phyloP scores from a whole-genome alignment of 1,284 basidiomycete species.

The Sporisorium sorghi region DNA sequence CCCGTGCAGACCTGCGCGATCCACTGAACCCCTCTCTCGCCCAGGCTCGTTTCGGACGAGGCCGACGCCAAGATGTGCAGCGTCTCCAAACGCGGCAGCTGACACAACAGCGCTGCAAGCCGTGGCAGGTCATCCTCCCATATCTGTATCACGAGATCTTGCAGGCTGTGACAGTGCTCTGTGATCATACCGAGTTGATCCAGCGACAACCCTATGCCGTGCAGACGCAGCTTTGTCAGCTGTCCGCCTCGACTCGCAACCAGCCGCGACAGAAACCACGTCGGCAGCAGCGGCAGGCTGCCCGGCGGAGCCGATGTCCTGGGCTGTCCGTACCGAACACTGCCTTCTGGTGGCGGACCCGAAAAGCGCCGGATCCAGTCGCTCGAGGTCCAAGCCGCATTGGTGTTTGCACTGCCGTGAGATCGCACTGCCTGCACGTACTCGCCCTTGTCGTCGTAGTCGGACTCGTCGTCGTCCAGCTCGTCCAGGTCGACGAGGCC shows the following conservation, averaged over 20 bases:
- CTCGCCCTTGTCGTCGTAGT: constrained; percentile 35
- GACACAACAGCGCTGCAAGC: constrained; percentile 35
- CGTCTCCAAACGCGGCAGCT: constrained; percentile 41
- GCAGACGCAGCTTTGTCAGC: constrained; percentile 54
- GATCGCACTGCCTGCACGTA: constrained; percentile 15
- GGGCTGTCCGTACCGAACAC: constrained; percentile 37
- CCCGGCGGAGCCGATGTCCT: constrained; percentile 21
- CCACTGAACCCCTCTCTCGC: constrained; percentile 40
- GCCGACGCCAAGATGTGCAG: constrained; percentile 59
- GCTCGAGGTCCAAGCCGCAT: constrained; percentile 10
- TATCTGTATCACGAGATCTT: constrained; percentile 63
- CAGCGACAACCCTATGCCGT: constrained; percentile 59
- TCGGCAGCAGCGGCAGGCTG: constrained; percentile 41
- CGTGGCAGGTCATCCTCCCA: constrained; percentile 58
- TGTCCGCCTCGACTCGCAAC: constrained; percentile 33
- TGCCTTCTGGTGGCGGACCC: constrained; percentile 42
- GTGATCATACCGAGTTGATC: constrained; percentile 56
- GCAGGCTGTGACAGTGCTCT: constrained; percentile 35
- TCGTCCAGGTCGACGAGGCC: constrained; percentile 48
- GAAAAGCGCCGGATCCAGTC: constrained; percentile 42
- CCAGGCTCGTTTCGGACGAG: constrained; percentile 43
- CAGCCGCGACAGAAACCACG: constrained; percentile 40
- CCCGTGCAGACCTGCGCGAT: constrained; percentile 47
- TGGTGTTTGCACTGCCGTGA: background rate
- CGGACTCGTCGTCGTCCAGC: constrained; percentile 35